Evolutionary conservation across 371 early-diverging fungal species (phyloP).

Genomic region (Fennellomyces sp.): DNA sequence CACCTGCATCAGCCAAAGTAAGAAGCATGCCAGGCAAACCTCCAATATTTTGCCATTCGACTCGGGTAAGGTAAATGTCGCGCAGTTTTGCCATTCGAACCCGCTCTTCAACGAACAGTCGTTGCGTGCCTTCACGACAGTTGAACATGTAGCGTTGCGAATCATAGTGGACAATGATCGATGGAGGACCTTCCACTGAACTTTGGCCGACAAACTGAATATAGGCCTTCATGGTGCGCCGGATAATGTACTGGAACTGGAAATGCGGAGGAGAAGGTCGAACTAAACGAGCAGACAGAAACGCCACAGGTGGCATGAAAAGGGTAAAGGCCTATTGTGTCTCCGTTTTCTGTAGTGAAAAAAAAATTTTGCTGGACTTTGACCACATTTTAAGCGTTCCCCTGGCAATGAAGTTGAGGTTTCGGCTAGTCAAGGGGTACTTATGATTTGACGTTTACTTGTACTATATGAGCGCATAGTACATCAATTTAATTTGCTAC

Average conservation of each 20-base stretch:
- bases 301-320: constrained; percentile 1
- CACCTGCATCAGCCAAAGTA: constrained; percentile 84
- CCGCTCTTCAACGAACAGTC: constrained; percentile 80
- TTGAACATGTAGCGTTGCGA: constrained; percentile 90
- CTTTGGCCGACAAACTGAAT: constrained; percentile 79
- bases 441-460: no score
- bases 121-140: constrained; percentile 93
- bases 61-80: constrained; percentile 79
- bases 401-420: no score
- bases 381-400: no score
- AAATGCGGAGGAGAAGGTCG: not conserved
- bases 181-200: constrained; percentile 71
- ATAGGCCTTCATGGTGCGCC: constrained; percentile 73
- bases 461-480: no score
- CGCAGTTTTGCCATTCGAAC: constrained; percentile 68
- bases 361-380: no score
- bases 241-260: not conserved
- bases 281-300: not conserved
- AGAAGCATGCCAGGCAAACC: constrained; percentile 94
- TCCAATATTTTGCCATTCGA: constrained; percentile 83
- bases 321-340: no score
- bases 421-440: no score
- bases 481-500: no score
- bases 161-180: constrained; percentile 82
- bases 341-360: no score